These are phyloP conservation scores for Vachellia collinsii DNA, from an alignment of 306 rosid species.

Conservation along the genomic window DNA sequence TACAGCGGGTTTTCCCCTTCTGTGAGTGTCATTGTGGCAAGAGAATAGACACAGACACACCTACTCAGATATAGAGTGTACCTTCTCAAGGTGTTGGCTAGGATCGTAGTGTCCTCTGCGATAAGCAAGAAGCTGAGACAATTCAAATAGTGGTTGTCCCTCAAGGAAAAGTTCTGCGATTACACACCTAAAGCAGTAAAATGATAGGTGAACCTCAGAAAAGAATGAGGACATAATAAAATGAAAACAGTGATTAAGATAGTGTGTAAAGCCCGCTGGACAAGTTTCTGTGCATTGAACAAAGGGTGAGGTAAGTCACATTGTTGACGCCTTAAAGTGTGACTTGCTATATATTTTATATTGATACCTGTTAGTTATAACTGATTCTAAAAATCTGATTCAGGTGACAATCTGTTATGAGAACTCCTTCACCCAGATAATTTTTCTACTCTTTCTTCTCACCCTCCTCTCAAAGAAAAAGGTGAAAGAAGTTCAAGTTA, in stretches of 20 bases:
- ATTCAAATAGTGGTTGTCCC: constrained; percentile 96
- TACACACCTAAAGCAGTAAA: constrained; percentile 73
- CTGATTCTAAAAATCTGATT: background rate
- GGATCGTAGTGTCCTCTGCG: constrained; percentile 99
- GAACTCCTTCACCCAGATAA: background rate
- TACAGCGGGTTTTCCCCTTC: background rate
- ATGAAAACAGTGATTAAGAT: constrained; percentile 21
- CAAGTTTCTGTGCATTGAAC: background rate
- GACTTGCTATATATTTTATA: background rate
- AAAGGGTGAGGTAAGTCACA: background rate
- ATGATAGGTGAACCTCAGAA: constrained; percentile 38
- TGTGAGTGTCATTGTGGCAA: background rate
- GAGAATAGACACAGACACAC: background rate
- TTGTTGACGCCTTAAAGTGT: background rate
- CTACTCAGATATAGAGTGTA: constrained; percentile 35
- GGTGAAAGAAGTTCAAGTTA: background rate
- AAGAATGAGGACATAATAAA: background rate
- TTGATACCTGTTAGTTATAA: background rate
- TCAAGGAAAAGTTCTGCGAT: constrained; percentile 98
- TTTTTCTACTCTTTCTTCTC: background rate
- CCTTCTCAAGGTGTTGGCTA: constrained; percentile 92
- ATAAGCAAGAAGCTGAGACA: constrained; percentile 94
- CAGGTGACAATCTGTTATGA: background rate
- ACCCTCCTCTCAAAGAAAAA: constrained; percentile 2
- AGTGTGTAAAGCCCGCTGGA: background rate